A percentile compares a stretch with the other conserved stretches of the same genome.
Evolutionary conservation across 106 monocot species (phyloP).

Genomic region (Hemerocallis citrina): DNA sequence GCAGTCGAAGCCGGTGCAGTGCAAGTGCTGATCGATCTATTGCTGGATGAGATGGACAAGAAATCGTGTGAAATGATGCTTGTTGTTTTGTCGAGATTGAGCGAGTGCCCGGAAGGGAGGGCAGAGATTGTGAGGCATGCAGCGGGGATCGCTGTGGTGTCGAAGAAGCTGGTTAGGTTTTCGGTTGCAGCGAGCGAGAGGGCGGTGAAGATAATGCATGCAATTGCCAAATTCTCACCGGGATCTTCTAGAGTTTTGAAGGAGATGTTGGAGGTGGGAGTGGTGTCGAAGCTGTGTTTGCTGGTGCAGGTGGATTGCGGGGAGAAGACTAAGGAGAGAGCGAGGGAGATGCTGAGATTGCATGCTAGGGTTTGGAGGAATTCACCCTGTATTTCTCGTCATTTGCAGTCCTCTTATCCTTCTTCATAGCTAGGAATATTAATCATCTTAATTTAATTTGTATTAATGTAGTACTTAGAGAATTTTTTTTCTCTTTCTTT

Average conservation of each 20-base stretch:
- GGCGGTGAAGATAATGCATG: conserved; percentile 35
- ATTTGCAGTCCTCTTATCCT: conserved; percentile 24
- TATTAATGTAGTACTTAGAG: too few relatives aligned
- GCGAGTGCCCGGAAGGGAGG: conserved; percentile 45
- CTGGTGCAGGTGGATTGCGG: conserved; percentile 30
- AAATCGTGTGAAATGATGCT: conserved; percentile 27
- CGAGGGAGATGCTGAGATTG: conserved; percentile 44
- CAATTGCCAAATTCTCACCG: conserved; percentile 24
- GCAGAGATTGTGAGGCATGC: conserved; percentile 37
- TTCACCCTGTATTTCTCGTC: conserved; percentile 44
- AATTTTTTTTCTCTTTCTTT: too few relatives aligned
- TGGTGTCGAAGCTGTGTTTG: conserved; percentile 41
- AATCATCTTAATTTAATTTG: too few relatives aligned
- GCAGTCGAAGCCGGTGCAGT: conserved; percentile 38
- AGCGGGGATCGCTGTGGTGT: conserved; percentile 46
- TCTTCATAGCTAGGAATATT: too few relatives aligned
- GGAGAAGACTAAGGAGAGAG: conserved; percentile 44
- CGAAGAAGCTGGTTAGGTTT: conserved; percentile 52
- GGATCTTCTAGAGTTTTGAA: conserved; percentile 21
- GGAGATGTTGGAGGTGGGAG: conserved; percentile 62
- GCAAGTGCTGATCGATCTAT: conserved; percentile 20
- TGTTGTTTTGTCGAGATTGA: conserved; percentile 28
- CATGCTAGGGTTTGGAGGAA: conserved; percentile 53
- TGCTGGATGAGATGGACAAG: conserved; percentile 21
- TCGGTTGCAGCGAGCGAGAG: conserved; percentile 29